Percentiles rank a stretch among this genome's conserved stretches.
Evolutionary conservation across 139 green algal species (phyloP).

Genomic region (Pleodorina starrii): DNA sequence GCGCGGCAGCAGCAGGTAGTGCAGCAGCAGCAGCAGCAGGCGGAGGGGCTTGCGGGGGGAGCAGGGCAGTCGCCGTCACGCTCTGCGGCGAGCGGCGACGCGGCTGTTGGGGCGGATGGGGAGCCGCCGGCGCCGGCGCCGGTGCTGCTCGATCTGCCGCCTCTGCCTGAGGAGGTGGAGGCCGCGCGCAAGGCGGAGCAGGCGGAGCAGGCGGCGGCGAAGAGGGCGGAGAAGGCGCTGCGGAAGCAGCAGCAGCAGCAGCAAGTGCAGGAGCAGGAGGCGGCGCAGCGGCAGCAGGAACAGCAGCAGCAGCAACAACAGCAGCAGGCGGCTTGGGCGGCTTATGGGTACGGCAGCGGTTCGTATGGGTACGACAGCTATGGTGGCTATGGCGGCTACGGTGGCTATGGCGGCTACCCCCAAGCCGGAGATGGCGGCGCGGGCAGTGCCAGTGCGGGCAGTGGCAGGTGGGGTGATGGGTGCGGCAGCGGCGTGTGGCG

Average conservation of each 20-base stretch:
- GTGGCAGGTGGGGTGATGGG: too few species aligned
- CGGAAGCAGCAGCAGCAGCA: conserved; percentile 18
- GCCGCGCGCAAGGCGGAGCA: conserved; percentile 3
- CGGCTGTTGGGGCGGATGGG: too few species aligned
- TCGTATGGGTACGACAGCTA: background rate
- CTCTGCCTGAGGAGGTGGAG: conserved; percentile 39
- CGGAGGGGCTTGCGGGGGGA: too few species aligned
- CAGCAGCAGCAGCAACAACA: background rate
- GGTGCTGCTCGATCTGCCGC: conserved; percentile 31
- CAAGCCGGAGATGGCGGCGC: too few species aligned
- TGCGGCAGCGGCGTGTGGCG: too few species aligned
- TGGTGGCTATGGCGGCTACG: background rate
- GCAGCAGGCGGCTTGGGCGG: background rate
- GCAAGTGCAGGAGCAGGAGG: background rate
- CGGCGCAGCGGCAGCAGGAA: background rate
- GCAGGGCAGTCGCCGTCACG: too few species aligned
- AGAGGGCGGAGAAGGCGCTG: background rate
- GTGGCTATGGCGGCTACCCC: too few species aligned
- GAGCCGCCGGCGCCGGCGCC: background rate
- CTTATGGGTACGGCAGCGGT: background rate
- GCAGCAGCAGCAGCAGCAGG: conserved; percentile 6
- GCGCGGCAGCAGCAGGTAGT: conserved; percentile 24
- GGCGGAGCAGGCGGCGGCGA: background rate
- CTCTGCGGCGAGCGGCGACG: too few species aligned
- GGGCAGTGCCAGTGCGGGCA: too few species aligned